Evolutionary conservation across 2,329 filamentous ascomycete genomes (phyloP).

Genomic region (Myotisia sp.): DNA sequence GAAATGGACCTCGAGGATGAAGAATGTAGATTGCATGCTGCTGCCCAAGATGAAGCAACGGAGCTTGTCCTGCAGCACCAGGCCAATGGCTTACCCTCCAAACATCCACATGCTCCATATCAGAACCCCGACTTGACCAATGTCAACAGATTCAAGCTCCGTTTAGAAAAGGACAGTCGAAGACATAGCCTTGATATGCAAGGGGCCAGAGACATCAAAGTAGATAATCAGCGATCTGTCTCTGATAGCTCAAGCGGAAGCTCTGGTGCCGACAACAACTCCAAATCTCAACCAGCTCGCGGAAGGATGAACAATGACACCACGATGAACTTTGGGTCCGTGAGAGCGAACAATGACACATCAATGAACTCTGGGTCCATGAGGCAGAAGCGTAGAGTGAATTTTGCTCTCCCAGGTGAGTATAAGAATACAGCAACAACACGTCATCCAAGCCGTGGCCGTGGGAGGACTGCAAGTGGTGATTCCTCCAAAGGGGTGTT

Average conservation of each 20-base stretch:
- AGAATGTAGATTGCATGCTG: constrained; percentile 36
- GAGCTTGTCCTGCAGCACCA: constrained; percentile 51
- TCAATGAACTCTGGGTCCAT: constrained; percentile 13
- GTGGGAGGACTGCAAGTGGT: constrained; percentile 22
- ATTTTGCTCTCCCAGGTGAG: constrained; percentile 25
- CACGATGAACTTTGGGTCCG: not conserved
- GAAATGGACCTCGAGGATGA: constrained; percentile 46
- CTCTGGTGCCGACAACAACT: constrained; percentile 1
- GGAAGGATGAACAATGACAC: not conserved
- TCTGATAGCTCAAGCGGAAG: constrained; percentile 13
- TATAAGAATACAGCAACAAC: constrained; percentile 11
- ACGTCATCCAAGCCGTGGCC: constrained; percentile 13
- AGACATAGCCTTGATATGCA: constrained; percentile 30
- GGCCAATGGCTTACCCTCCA: constrained; percentile 37
- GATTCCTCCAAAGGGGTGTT: constrained; percentile 38
- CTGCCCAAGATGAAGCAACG: constrained; percentile 48
- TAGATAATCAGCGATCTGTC: constrained; percentile 6
- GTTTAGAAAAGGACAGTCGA: constrained; percentile 31
- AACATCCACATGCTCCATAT: constrained; percentile 36
- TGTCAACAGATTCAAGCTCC: constrained; percentile 25
- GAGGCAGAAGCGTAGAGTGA: constrained; percentile 27
- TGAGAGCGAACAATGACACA: constrained; percentile 2
- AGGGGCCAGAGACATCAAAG: not conserved
- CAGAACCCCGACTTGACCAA: constrained; percentile 29
- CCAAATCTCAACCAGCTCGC: not conserved